Conservation (phyloP, 306 rosid genomes). For the Begonia loranthoides region DNA sequence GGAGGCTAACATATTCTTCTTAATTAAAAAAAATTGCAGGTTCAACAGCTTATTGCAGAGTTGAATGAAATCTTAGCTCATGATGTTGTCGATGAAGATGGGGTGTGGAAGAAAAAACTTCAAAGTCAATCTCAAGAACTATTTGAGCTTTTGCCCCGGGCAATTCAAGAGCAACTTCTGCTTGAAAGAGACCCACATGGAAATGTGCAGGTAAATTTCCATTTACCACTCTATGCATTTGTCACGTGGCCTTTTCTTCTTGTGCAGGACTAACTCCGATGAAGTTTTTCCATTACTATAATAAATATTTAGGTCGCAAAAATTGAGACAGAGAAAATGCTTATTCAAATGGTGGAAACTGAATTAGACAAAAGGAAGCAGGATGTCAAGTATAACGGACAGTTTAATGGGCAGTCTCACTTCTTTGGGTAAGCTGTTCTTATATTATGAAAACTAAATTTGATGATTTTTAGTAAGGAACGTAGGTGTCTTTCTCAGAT, state of each 20-base stretch:
- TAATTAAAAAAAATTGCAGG: too few relatives aligned
- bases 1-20: background rate
- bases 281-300: too few relatives aligned
- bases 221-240: constrained; percentile 8
- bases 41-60: constrained; percentile 85
- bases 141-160: constrained; percentile 81
- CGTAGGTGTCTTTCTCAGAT: constrained; percentile 28
- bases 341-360: constrained; percentile 91
- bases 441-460: background rate
- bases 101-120: constrained; percentile 89
- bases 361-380: constrained; percentile 79
- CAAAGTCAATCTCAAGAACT: constrained; percentile 63
- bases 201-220: constrained; percentile 72
- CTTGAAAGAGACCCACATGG: constrained; percentile 99
- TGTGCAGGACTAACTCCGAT: too few relatives aligned
- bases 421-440: constrained; percentile 66
- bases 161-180: constrained; percentile 95
- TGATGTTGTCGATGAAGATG: constrained; percentile 69
- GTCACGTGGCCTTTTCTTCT: constrained; percentile 3
- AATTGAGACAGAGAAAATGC: constrained; percentile 99
- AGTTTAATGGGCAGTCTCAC: constrained; percentile 84
- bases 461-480: background rate
- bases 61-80: constrained; percentile 85
- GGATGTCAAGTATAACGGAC: constrained; percentile 49
- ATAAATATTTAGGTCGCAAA: constrained; percentile 68